phyloP scores from a whole-genome alignment of 257 asterid genomes.

The Rauvolfia tetraphylla region DNA sequence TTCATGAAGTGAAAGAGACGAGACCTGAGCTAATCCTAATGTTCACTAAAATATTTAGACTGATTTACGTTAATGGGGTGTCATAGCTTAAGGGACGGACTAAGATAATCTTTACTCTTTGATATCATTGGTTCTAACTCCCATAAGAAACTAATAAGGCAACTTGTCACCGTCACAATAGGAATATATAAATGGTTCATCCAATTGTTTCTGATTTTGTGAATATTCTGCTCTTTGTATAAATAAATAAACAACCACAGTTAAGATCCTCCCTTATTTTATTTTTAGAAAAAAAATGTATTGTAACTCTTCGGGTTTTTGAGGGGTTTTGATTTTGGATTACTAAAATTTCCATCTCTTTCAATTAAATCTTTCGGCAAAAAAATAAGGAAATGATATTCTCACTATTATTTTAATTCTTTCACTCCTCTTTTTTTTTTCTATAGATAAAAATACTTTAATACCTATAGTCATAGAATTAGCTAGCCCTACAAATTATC shows the following conservation, averaged over 20 bases:
- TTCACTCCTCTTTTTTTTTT: too few species aligned
- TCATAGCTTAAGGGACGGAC: constrained; percentile 11
- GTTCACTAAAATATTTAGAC: not conserved
- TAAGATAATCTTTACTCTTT: constrained; percentile 14
- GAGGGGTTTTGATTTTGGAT: not conserved
- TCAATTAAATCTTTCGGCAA: too few species aligned
- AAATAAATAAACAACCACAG: not conserved
- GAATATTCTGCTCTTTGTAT: constrained; percentile 6
- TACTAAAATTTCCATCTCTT: not conserved
- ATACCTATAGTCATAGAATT: too few species aligned
- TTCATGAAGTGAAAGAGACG: constrained; percentile 1
- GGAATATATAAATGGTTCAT: not conserved
- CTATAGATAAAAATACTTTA: too few species aligned
- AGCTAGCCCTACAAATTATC: too few species aligned
- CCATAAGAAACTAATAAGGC: constrained; percentile 2
- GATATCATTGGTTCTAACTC: constrained; percentile 19
- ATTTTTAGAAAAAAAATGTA: not conserved
- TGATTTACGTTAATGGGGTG: constrained; percentile 13
- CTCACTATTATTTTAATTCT: too few species aligned
- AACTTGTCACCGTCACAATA: constrained; percentile 21
- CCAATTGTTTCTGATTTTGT: not conserved
- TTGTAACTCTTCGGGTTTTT: constrained; percentile 5
- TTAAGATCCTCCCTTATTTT: not conserved
- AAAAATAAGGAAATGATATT: too few species aligned
- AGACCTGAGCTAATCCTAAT: not conserved